These are phyloP conservation scores for Zymoseptoria ardabiliae DNA, from an alignment of 2,329 filamentous ascomycete species.

Conservation along the genomic window DNA sequence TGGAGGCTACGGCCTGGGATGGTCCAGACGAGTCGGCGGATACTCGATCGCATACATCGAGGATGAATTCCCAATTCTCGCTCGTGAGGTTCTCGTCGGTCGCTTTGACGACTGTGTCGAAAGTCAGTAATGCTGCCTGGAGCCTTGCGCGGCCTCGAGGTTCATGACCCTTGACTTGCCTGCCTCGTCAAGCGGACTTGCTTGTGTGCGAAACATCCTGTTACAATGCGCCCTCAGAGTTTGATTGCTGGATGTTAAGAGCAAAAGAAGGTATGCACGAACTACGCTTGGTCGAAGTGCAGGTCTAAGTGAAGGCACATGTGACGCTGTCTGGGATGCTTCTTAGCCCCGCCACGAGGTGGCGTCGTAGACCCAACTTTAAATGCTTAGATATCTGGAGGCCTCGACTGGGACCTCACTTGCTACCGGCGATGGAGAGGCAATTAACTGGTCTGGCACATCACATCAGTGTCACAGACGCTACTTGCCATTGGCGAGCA, in stretches of 20 bases:
- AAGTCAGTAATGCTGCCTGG: conserved; percentile 6
- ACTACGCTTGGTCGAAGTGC: not conserved
- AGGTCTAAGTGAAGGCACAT: not conserved
- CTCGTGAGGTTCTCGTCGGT: conserved; percentile 97
- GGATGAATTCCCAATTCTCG: conserved; percentile 65
- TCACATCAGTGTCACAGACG: not conserved
- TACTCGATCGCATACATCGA: conserved; percentile 39
- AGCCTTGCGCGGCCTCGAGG: not conserved
- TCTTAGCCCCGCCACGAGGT: not conserved
- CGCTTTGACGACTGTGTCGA: conserved; percentile 55
- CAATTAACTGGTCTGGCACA: not conserved
- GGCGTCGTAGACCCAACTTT: not conserved
- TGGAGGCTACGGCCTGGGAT: conserved; percentile 61
- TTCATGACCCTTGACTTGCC: conserved; percentile 2
- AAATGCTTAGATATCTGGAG: not conserved
- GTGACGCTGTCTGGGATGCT: not conserved
- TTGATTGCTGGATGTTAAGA: not conserved
- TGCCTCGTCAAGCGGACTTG: conserved; percentile 14
- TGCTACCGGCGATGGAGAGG: no score
- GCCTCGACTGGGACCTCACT: not conserved
- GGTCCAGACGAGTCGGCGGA: conserved; percentile 29
- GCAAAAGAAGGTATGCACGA: not conserved
- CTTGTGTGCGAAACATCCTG: conserved; percentile 14
- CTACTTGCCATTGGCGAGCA: not conserved
- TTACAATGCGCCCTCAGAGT: not conserved